These are phyloP conservation scores for Evansstolkia leycettana DNA, from an alignment of 495 filamentous ascomycete genomes.

Conservation along the genomic window DNA sequence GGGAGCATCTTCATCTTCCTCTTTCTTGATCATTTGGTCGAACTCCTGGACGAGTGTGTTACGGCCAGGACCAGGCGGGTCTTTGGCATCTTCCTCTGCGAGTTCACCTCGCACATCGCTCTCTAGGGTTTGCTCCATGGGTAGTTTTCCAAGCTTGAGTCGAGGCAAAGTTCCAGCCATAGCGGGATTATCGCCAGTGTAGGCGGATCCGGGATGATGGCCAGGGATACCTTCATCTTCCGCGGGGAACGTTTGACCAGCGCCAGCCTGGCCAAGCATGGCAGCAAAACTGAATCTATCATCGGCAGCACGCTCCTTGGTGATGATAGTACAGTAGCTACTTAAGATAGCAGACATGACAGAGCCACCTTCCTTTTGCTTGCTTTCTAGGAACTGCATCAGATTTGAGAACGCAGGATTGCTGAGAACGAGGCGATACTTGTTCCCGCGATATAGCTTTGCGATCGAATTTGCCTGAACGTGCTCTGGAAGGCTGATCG, in stretches of 20 bases:
- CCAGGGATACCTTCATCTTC: slow-evolving; percentile 92
- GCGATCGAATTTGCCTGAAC: slow-evolving; percentile 56
- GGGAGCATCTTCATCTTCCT: slow-evolving; percentile 75
- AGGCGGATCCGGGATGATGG: slow-evolving; percentile 73
- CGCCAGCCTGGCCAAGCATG: slow-evolving; percentile 50
- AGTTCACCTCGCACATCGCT: slow-evolving; percentile 75
- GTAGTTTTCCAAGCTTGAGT: slow-evolving; percentile 66
- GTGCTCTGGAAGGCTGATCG: slow-evolving; percentile 65
- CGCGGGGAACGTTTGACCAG: slow-evolving; percentile 55
- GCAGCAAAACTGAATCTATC: slow-evolving; percentile 71
- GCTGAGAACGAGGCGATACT: slow-evolving; percentile 79
- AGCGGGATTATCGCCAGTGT: slow-evolving; percentile 52
- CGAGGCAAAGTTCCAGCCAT: slow-evolving; percentile 38
- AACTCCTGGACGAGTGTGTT: slow-evolving; percentile 62
- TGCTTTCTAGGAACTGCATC: slow-evolving; percentile 77
- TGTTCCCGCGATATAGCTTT: slow-evolving; percentile 68
- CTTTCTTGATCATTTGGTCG: slow-evolving; percentile 79
- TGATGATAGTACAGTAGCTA: slow-evolving; percentile 57
- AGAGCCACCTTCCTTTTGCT: slow-evolving; percentile 63
- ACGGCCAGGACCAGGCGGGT: slow-evolving; percentile 54
- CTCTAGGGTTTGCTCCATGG: slow-evolving; percentile 65
- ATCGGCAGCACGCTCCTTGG: slow-evolving; percentile 61
- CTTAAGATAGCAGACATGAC: slow-evolving; percentile 66
- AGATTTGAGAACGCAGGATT: slow-evolving; percentile 65
- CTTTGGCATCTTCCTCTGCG: slow-evolving; percentile 60